A percentile compares a stretch with the other conserved stretches of the same genome.
Conservation (phyloP, 305 asterid genomes). For the Striga hermonthica region DNA sequence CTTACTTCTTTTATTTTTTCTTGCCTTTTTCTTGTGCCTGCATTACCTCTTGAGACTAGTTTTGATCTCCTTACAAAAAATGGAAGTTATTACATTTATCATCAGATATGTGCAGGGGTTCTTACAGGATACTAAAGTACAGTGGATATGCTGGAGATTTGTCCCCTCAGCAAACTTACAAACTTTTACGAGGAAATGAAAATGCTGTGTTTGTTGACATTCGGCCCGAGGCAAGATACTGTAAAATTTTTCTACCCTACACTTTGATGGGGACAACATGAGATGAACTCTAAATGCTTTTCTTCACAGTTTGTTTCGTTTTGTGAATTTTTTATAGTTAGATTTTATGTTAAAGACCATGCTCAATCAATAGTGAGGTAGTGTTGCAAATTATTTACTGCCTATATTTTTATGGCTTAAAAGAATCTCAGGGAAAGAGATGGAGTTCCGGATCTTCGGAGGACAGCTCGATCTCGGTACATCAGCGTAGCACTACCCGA, state of each 20-base stretch:
- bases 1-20: constrained; percentile 29
- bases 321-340: constrained; percentile 4
- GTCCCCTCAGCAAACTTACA: constrained; percentile 65
- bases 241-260: constrained; percentile 37
- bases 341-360: not conserved
- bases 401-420: constrained; percentile 36
- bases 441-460: constrained; percentile 91
- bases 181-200: constrained; percentile 66
- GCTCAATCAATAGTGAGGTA: not conserved
- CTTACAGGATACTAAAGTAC: constrained; percentile 68
- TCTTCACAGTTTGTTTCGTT: not conserved
- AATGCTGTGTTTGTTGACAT: constrained; percentile 75
- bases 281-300: not conserved
- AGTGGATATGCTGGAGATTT: constrained; percentile 95
- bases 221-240: constrained; percentile 88
- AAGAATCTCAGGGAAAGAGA: constrained; percentile 89
- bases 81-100: constrained; percentile 59
- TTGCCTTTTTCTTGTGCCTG: not conserved
- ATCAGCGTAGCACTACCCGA: constrained; percentile 64
- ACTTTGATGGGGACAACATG: constrained; percentile 26
- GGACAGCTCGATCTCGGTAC: constrained; percentile 79
- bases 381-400: constrained; percentile 20
- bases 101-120: constrained; percentile 98
- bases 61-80: constrained; percentile 32
- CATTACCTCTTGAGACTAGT: constrained; percentile 4